Conservation (phyloP, 2,329 filamentous ascomycete genomes). For the Monilinia fructigena region DNA sequence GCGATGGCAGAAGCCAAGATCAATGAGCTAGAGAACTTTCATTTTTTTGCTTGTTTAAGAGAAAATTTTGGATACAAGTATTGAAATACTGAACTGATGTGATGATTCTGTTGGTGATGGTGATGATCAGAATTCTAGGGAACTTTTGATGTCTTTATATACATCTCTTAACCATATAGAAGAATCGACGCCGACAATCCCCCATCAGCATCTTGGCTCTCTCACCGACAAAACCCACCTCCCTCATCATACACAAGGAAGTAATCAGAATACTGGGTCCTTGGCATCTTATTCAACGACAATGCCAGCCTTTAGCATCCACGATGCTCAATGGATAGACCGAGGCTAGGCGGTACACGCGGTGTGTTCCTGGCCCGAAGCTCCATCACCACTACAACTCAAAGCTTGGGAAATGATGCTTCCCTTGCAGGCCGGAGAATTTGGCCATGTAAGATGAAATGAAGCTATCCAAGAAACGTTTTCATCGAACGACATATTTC, state of each 20-base stretch:
- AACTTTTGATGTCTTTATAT: constrained; percentile 13
- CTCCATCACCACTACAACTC: background rate
- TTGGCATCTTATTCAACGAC: background rate
- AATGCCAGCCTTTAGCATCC: background rate
- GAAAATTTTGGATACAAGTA: background rate
- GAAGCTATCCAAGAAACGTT: background rate
- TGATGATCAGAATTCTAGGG: background rate
- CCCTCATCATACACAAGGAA: background rate
- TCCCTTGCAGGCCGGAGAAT: background rate
- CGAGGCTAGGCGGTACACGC: background rate
- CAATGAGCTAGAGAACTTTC: constrained; percentile 32
- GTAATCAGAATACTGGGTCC: constrained; percentile 1
- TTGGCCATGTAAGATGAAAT: background rate
- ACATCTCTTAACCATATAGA: background rate
- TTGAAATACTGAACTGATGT: background rate
- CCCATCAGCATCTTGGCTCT: no score
- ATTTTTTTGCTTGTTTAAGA: constrained; percentile 27
- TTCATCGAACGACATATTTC: background rate
- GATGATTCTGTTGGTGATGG: background rate
- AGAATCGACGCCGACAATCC: background rate
- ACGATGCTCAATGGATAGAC: background rate
- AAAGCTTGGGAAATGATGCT: background rate
- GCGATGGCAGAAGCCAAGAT: constrained; percentile 26
- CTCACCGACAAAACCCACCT: constrained; percentile 7
- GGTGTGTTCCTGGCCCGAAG: background rate